Percentiles rank a stretch among this genome's conserved stretches.
phyloP scores from a whole-genome alignment of 1,139 yeast species.

The Blastobotrys indianensis region DNA sequence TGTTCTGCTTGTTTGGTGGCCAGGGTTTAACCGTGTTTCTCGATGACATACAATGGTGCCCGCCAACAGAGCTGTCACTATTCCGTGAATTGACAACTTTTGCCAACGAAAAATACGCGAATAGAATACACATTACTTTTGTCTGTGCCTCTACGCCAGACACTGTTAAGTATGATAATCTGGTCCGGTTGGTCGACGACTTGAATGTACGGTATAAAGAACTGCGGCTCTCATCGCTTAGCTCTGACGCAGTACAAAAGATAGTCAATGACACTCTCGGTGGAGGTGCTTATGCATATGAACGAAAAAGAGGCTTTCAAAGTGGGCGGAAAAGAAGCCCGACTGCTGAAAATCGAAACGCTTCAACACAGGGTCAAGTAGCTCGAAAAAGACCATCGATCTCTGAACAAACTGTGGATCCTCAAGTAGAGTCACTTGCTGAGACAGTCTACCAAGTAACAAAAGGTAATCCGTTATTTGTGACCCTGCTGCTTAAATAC shows the following conservation, averaged over 20 bases:
- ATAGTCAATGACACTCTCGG: constrained; percentile 26
- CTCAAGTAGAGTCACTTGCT: constrained; percentile 27
- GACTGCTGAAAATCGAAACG: neutral
- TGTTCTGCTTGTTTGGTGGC: constrained; percentile 41
- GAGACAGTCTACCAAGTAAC: constrained; percentile 26
- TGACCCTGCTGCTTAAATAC: constrained; percentile 22
- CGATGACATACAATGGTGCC: constrained; percentile 48
- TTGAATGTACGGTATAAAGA: constrained; percentile 27
- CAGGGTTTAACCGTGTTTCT: constrained; percentile 44
- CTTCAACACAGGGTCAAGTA: neutral
- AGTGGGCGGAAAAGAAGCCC: constrained; percentile 14
- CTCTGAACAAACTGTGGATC: constrained; percentile 16
- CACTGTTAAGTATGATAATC: constrained; percentile 17
- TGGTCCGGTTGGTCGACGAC: constrained; percentile 24
- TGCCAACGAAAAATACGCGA: constrained; percentile 24
- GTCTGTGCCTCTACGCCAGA: constrained; percentile 27
- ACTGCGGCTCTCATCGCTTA: constrained; percentile 23
- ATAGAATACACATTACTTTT: constrained; percentile 25
- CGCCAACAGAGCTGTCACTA: constrained; percentile 28
- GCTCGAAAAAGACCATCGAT: too few species aligned
- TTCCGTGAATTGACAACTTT: constrained; percentile 27
- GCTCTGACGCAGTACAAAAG: constrained; percentile 25
- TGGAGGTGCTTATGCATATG: constrained; percentile 10
- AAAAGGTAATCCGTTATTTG: constrained; percentile 31
- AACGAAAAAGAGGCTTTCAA: neutral